Evolutionary conservation across 1,284 basidiomycete genomes (phyloP).

Genomic region (Uromyces viciae-fabae): DNA sequence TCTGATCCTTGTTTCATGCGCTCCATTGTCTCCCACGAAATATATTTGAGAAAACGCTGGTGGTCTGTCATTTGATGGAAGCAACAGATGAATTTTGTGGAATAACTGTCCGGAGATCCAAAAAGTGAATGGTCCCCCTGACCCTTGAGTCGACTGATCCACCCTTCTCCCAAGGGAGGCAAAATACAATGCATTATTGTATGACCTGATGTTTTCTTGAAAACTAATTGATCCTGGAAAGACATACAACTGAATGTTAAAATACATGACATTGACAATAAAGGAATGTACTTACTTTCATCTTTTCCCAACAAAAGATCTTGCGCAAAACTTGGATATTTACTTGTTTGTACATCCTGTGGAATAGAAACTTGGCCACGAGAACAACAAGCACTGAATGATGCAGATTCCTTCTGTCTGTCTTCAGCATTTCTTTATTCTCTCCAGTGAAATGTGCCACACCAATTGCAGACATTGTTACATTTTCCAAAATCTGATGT

Average conservation of each 20-base stretch:
- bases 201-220: neutral
- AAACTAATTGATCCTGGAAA: neutral
- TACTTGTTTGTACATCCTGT: too few relatives aligned
- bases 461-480: too few relatives aligned
- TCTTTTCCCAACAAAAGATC: neutral
- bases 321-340: neutral
- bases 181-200: slow-evolving; percentile 20
- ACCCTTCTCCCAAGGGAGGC: neutral
- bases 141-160: neutral
- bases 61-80: neutral
- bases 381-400: too few relatives aligned
- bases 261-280: neutral
- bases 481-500: too few relatives aligned
- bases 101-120: neutral
- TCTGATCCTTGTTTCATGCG: too few relatives aligned
- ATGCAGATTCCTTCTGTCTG: too few relatives aligned
- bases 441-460: too few relatives aligned
- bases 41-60: slow-evolving; percentile 5
- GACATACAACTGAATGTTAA: too few relatives aligned
- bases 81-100: neutral
- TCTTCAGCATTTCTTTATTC: too few relatives aligned
- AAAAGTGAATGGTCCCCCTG: neutral
- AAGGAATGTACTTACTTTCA: neutral
- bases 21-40: neutral
- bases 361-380: too few relatives aligned